A percentile compares a stretch with the other conserved stretches of the same genome.
phyloP scores from a whole-genome alignment of 768 basidiomycete species.

The Hirschioporus abietinus region DNA sequence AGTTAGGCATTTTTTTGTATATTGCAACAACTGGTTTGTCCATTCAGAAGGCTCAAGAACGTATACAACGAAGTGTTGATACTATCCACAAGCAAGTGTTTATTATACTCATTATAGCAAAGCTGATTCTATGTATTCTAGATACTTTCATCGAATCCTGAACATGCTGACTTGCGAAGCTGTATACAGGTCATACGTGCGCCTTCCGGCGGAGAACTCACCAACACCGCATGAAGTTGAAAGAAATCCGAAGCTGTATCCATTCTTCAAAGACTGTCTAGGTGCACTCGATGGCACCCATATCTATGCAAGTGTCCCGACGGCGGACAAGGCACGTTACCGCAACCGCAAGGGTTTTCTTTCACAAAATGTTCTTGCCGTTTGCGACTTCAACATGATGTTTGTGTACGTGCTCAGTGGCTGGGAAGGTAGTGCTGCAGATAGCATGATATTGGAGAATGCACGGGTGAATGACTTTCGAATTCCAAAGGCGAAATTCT shows the following conservation, averaged over 20 bases:
- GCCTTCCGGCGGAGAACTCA: constrained; percentile 14
- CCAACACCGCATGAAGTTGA: constrained; percentile 17
- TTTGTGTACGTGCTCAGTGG: constrained; percentile 17
- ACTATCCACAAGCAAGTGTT: constrained; percentile 30
- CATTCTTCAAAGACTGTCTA: constrained; percentile 28
- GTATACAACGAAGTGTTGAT: constrained; percentile 30
- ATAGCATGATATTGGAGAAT: constrained; percentile 12
- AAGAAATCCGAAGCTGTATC: constrained; percentile 23
- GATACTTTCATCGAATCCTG: constrained; percentile 19
- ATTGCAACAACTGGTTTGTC: too few species aligned
- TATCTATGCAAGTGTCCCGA: constrained; percentile 20
- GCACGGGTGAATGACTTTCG: constrained; percentile 11
- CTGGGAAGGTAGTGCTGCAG: constrained; percentile 16
- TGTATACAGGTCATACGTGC: too few species aligned
- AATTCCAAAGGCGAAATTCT: constrained; percentile 15
- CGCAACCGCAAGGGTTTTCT: constrained; percentile 21
- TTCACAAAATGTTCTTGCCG: constrained; percentile 13
- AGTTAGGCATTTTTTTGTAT: constrained; percentile 33
- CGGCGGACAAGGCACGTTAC: constrained; percentile 14
- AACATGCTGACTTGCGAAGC: constrained; percentile 17
- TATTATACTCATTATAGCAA: background rate
- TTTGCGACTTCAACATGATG: constrained; percentile 14
- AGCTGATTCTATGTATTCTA: constrained; percentile 7
- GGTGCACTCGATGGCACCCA: constrained; percentile 30
- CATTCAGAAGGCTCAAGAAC: too few species aligned